Percentiles rank a stretch among this genome's conserved stretches.
Evolutionary conservation across 306 rosid genomes (phyloP).

Genomic region (Casuarina equisetifolia): DNA sequence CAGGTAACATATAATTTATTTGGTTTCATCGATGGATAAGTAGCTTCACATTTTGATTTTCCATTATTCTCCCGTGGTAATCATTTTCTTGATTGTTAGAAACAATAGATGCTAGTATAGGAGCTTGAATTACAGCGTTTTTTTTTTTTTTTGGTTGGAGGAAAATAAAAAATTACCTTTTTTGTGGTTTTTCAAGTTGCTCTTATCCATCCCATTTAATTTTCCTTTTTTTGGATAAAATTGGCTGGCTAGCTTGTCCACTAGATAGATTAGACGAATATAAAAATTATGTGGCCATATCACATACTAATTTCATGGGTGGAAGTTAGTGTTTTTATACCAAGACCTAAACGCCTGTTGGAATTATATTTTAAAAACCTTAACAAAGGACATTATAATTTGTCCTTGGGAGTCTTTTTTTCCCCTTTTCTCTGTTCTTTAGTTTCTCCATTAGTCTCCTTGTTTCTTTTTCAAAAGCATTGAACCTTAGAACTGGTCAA

Average conservation of each 20-base stretch:
- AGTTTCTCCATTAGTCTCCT: not conserved
- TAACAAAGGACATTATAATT: too few relatives aligned
- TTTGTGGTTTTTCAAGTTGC: not conserved
- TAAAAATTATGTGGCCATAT: too few relatives aligned
- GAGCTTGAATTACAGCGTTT: not conserved
- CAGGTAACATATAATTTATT: constrained; percentile 57
- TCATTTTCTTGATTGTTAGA: constrained; percentile 4
- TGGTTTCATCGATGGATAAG: constrained; percentile 12
- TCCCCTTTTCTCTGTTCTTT: not conserved
- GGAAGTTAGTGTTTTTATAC: too few relatives aligned
- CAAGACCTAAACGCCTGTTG: too few relatives aligned
- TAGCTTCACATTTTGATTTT: constrained; percentile 4
- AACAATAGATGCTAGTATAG: constrained; percentile 8
- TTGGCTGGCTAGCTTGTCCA: too few relatives aligned
- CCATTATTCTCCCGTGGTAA: not conserved
- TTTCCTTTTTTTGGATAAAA: too few relatives aligned
- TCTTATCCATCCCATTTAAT: not conserved
- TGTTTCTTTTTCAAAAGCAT: not conserved
- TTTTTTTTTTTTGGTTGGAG: not conserved
- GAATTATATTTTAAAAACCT: too few relatives aligned
- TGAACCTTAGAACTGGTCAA: too few relatives aligned
- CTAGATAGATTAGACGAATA: too few relatives aligned
- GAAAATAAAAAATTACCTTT: constrained; percentile 6
- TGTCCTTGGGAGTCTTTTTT: too few relatives aligned
- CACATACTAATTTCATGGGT: too few relatives aligned